Evolutionary conservation across 306 rosid genomes (phyloP).

Genomic region (Astragalus membranaceus): DNA sequence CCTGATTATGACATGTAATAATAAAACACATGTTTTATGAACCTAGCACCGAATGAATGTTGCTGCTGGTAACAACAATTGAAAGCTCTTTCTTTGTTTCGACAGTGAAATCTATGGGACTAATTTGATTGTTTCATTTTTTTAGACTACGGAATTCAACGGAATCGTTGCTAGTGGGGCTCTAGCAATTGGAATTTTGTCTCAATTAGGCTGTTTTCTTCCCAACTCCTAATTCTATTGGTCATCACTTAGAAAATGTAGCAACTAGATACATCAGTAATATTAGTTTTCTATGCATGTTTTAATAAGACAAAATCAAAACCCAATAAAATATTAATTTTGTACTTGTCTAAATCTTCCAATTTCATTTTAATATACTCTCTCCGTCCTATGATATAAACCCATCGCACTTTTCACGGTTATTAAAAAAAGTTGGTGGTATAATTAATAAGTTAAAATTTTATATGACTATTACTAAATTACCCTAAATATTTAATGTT

Average conservation of each 20-base stretch:
- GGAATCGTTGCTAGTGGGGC: slow-evolving; percentile 24
- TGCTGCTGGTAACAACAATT: slow-evolving; percentile 11
- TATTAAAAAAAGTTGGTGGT: too few relatives aligned
- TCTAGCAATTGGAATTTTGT: slow-evolving; percentile 21
- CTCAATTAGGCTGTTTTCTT: slow-evolving; percentile 19
- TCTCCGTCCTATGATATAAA: too few relatives aligned
- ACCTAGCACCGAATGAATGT: slow-evolving; percentile 24
- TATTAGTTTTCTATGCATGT: slow-evolving; percentile 3
- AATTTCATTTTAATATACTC: not conserved
- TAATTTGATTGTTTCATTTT: slow-evolving; percentile 18
- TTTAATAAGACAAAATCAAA: slow-evolving; percentile 21
- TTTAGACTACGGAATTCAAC: not conserved
- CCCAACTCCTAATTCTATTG: slow-evolving; percentile 7
- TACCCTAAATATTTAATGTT: too few relatives aligned
- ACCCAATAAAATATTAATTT: slow-evolving; percentile 2
- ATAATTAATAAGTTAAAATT: too few relatives aligned
- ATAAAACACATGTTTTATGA: slow-evolving; percentile 13
- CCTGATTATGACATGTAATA: slow-evolving; percentile 17
- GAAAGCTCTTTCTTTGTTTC: not conserved
- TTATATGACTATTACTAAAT: too few relatives aligned
- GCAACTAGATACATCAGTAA: slow-evolving; percentile 3
- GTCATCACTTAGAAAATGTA: slow-evolving; percentile 3
- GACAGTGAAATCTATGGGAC: slow-evolving; percentile 4
- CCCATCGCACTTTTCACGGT: too few relatives aligned
- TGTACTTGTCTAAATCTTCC: slow-evolving; percentile 10